A percentile compares a stretch with the other conserved stretches of the same genome.
phyloP scores from a whole-genome alignment of 2,329 filamentous ascomycete genomes.

The Apiospora aurea region DNA sequence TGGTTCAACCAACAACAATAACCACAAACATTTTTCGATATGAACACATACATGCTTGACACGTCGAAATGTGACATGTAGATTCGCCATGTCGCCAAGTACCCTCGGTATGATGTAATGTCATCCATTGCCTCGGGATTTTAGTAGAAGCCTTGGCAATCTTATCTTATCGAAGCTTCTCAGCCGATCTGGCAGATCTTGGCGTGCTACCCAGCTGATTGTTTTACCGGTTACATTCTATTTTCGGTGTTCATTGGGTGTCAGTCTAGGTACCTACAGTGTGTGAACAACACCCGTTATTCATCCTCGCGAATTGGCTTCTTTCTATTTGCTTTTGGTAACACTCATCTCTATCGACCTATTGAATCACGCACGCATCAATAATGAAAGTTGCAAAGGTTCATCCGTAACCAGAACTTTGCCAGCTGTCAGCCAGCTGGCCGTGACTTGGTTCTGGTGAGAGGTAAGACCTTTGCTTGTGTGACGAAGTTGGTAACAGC shows the following conservation, averaged over 20 bases:
- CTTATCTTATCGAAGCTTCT: constrained; percentile 14
- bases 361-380: not conserved
- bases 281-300: not conserved
- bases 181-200: not conserved
- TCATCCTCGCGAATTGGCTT: not conserved
- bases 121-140: constrained; percentile 10
- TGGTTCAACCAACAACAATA: not conserved
- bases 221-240: not conserved
- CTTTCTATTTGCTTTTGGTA: not conserved
- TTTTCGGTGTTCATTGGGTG: not conserved
- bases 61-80: not conserved
- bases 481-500: no score
- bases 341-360: no score
- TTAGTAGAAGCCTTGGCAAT: constrained; percentile 18
- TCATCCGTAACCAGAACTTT: no score
- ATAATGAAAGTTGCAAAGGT: not conserved
- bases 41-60: not conserved
- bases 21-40: not conserved
- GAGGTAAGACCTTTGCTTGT: not conserved
- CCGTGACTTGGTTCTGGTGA: not conserved
- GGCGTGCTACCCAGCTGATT: not conserved
- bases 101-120: constrained; percentile 6
- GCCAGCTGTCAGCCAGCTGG: not conserved
- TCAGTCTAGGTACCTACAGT: not conserved
- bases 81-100: not conserved